Evolutionary conservation across 2,329 filamentous ascomycete species (phyloP).

Genomic region (Colletotrichum salicis): DNA sequence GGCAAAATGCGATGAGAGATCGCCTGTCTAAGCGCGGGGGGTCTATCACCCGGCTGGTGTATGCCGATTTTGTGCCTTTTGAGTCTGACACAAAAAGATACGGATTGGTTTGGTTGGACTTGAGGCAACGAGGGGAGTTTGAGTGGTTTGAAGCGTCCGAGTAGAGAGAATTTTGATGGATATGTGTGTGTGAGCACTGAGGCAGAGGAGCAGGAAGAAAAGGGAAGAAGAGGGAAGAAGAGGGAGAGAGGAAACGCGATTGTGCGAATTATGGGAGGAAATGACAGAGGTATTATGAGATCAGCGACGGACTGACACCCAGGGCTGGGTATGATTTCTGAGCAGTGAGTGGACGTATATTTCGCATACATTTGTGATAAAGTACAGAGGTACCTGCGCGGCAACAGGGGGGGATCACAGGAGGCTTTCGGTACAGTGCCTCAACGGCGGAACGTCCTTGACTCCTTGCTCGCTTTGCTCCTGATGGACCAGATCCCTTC

Average conservation of each 20-base stretch:
- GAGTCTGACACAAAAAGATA: slow-evolving; percentile 16
- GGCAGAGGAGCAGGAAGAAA: slow-evolving; percentile 10
- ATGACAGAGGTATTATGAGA: slow-evolving; percentile 31
- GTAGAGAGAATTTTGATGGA: background rate
- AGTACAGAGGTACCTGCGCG: slow-evolving; percentile 25
- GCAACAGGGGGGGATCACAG: slow-evolving; percentile 12
- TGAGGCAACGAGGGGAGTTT: background rate
- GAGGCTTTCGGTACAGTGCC: slow-evolving; percentile 23
- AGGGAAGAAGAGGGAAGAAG: background rate
- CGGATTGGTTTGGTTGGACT: background rate
- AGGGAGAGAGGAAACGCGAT: slow-evolving; percentile 8
- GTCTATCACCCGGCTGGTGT: background rate
- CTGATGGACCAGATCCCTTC: slow-evolving; percentile 34
- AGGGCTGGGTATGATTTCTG: slow-evolving; percentile 23
- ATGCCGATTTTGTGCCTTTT: background rate
- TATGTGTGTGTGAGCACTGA: background rate
- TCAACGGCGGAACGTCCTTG: slow-evolving; percentile 27
- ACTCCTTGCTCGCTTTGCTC: slow-evolving; percentile 24
- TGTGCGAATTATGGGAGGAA: slow-evolving; percentile 22
- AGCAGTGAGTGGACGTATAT: slow-evolving; percentile 19
- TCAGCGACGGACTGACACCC: slow-evolving; percentile 23
- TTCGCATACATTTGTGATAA: slow-evolving; percentile 7
- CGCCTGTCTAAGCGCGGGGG: background rate
- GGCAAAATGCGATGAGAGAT: background rate
- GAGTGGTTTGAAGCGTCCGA: background rate